These are phyloP conservation scores for Pseudognaphalium luteoalbum DNA, from an alignment of 129 eudicot genomes.

Conservation along the genomic window DNA sequence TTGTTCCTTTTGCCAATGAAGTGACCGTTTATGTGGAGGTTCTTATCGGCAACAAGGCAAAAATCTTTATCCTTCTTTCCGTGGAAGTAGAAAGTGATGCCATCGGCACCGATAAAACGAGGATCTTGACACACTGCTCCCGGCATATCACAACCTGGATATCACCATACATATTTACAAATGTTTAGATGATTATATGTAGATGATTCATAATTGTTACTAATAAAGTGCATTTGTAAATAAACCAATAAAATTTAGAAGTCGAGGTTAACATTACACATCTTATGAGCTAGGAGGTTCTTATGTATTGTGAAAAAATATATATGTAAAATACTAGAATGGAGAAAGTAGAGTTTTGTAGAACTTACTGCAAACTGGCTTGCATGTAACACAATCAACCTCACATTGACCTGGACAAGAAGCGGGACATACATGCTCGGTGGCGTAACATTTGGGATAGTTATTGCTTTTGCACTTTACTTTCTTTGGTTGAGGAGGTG, in stretches of 20 bases:
- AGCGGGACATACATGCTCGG: slow-evolving; percentile 53
- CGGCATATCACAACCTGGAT: slow-evolving; percentile 65
- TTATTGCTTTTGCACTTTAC: slow-evolving; percentile 57
- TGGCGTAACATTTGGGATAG: slow-evolving; percentile 52
- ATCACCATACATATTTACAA: neutral
- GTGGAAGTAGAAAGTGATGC: slow-evolving; percentile 82
- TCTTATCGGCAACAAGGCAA: slow-evolving; percentile 66
- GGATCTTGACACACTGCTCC: slow-evolving; percentile 89
- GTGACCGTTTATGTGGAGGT: slow-evolving; percentile 71
- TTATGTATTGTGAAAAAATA: neutral
- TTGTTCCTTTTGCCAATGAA: slow-evolving; percentile 61
- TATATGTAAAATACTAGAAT: neutral
- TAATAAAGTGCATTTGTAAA: neutral
- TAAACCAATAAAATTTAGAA: neutral
- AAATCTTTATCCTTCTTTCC: slow-evolving; percentile 70
- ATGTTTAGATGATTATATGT: neutral
- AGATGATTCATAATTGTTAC: neutral
- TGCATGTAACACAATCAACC: slow-evolving; percentile 74
- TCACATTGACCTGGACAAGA: slow-evolving; percentile 58
- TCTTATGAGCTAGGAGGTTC: neutral
- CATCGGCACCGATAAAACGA: slow-evolving; percentile 76
- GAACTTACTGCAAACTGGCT: slow-evolving; percentile 79
- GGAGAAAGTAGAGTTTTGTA: slow-evolving; percentile 7
- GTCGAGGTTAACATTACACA: neutral
- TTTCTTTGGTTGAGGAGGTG: slow-evolving; percentile 1